Evolutionary conservation across 345 rosid genomes (phyloP), one percentile per base, ranked within the genome.

Genomic region (Eucalyptus sp.): DNA sequence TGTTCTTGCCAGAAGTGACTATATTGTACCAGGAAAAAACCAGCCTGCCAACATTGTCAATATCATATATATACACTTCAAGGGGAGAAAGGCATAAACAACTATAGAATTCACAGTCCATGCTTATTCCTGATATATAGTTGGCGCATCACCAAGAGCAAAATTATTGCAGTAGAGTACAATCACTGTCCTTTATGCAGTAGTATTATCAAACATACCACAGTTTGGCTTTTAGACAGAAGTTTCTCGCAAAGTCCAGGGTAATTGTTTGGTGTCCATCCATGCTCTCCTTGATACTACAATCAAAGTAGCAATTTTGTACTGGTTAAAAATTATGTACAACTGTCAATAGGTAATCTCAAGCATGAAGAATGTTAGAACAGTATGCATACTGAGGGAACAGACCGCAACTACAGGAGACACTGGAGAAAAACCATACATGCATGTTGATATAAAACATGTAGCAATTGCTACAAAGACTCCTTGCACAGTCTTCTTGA

Each of bases 241-340:
- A 97, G 93, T 94, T 96, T 97, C 93, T 97, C 99, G 51, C 98
- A 96, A 20, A 97, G 93, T 86, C 99, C 99, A 44, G 96, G 93
- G 90, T 97, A 97, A 92, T 94, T 95, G 46, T 95, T 92, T 50
- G 99, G 99, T 85, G 86, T 89, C 99, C 99, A 96, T 92, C 99
- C 98, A 33, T 92, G 91, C 93, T 96, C 96, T 66, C 98, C 98
- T 93, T 96, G 99, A 93, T 97, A 97, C 99, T 97, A 94, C 89
- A 48, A 93, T 20, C 90, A 41, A 20, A 87, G 91, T 64, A 46
- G 87, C 87, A 76, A 12, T 76, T 76, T 20, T 76, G 48, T 76
- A 76, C 48, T 0, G 27, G 48, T 37, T 37, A 76, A 76, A 76
- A 37, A 5, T 33, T 86, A 87, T 68, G 29, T 86, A 33, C 11